phyloP scores from a whole-genome alignment of 495 filamentous ascomycete species.

The Tuber calosporum region DNA sequence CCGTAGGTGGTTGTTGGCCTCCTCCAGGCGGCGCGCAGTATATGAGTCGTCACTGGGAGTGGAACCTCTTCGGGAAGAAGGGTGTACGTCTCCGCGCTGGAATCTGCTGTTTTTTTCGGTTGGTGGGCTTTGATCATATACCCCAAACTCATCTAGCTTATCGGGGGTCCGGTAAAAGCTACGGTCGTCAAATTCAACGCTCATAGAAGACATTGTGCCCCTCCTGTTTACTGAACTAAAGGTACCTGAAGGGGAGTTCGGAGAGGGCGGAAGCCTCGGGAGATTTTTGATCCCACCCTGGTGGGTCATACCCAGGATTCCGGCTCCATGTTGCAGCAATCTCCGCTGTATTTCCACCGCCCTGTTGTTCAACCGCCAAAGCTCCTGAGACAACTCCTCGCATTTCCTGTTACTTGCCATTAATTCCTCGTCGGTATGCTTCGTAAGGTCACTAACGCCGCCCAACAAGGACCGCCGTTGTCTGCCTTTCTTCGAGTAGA shows the following conservation, averaged over 20 bases:
- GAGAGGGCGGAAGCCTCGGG: conserved; percentile 17
- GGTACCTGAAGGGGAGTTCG: conserved; percentile 31
- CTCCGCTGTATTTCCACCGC: conserved; percentile 62
- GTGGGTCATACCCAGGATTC: conserved; percentile 81
- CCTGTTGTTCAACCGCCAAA: conserved; percentile 68
- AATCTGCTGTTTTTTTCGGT: conserved; percentile 45
- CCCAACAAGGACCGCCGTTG: conserved; percentile 38
- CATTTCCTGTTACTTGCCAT: conserved; percentile 68
- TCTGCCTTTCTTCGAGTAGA: conserved; percentile 56
- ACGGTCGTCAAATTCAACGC: conserved; percentile 61
- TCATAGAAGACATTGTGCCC: conserved; percentile 26
- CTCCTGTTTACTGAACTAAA: conserved; percentile 31
- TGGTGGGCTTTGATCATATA: conserved; percentile 48
- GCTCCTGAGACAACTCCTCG: conserved; percentile 71
- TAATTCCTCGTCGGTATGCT: conserved; percentile 63
- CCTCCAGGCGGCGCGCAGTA: conserved; percentile 62
- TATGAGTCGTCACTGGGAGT: conserved; percentile 47
- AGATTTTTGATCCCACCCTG: conserved; percentile 23
- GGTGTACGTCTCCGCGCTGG: conserved; percentile 30
- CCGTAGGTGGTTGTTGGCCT: conserved; percentile 60
- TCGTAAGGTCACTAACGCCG: conserved; percentile 44
- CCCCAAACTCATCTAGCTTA: conserved; percentile 52
- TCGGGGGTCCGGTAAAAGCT: conserved; percentile 70
- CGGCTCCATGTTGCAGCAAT: conserved; percentile 84
- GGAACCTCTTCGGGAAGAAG: conserved; percentile 38